Evolutionary conservation across 805 yeast genomes (phyloP), one percentile per base, ranked within the genome.

Genomic region (Pichia kluyveri): DNA sequence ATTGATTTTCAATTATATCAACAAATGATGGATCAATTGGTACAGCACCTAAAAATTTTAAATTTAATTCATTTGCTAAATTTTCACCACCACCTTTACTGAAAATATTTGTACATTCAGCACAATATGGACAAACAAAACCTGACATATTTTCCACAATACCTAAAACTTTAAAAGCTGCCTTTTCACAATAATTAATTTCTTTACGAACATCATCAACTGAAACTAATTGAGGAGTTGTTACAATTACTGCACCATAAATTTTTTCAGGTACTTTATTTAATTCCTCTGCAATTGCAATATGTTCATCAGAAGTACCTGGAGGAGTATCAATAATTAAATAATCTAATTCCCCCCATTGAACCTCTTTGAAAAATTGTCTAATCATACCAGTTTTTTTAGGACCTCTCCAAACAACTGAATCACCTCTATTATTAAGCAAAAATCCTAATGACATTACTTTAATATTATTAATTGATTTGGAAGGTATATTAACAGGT

Each of bases 401-500:
- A 3, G 99, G 99, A 0, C 99, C 99, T 60, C 98, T 73, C 99
- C 99, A 93, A 10, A 93, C 97, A 17, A 93, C 93, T 27, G 95
- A 81, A 58, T 84, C 86, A 28, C 95, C 95, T 52, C 98, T 67
- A 59, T 87, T 83, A 27, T 83, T 82, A 8, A 93, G 67, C 45
- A 93, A 66, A 61, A 93, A 93, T 8, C 98, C 99, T 14, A 93
- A 65, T 4, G 96, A 86, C 84, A 91, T 88, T 41, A 91, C 66
- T 59, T 77, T 59, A 8, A 34, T 34, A 18, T 73, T 65, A 28
- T 65, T 47, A 14, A 56, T 51, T 47, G 70, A 19, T 15, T 12
- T 5, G 43, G 43, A n/a, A 12, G 48, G 44, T 15, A 73, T 68
- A 49, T 72, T 67, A 0, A 93, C 98, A 0, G 99, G 99, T 9